Evolutionary conservation across 2,329 filamentous ascomycete species (phyloP), one percentile per base, ranked within the genome.

Genomic region (Penicillium brasilianum): DNA sequence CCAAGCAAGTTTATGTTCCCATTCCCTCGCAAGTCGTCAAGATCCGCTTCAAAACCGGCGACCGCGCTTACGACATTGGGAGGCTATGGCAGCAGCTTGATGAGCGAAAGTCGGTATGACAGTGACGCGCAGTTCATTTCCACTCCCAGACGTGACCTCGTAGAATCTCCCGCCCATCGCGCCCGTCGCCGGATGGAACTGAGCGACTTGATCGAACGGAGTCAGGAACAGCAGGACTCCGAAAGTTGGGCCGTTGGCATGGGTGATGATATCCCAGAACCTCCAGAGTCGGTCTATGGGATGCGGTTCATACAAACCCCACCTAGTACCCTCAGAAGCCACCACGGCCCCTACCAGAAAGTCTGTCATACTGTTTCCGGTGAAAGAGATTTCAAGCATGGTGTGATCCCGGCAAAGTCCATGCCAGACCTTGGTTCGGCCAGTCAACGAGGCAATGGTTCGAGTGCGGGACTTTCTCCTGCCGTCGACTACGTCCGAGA

Each of bases 41-140:
- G 63, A 37, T 51, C 60, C 4, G 28, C 34, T 10, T 14, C 57
- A 1, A 69, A 64, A 18, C 18, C 34, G 14, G 55, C 43, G 3
- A 49, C 58, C 3, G 59, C 36, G 2, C 32, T 64, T 4, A 51
- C 65, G 2, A 52, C 60, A 10, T 57, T 71, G 8, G 55, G 62
- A 28, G 69, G 69, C n/a, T 49, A 72, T 36, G 74, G 71, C 43
- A 72, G 73, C 55, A 77, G 74, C 54, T 61, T 77, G 58, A 71
- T 74, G 64, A 80, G 73, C 37, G 77, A 77, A 37, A 69, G 68
- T 57, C 76, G 71, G 8, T 80, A 80, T 60, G 78, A 80, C 58
- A 80, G 77, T 51, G 78, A 80, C 68, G 77, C 77, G 11, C 76
- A 76, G 34, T 76, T 62, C 39, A 74, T 80, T 44, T 58, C 69